Percentiles rank a stretch among this genome's conserved stretches.
Conservation (phyloP, 202 grass and related monocot genomes). For the Thinopyrum obtusiflorum region DNA sequence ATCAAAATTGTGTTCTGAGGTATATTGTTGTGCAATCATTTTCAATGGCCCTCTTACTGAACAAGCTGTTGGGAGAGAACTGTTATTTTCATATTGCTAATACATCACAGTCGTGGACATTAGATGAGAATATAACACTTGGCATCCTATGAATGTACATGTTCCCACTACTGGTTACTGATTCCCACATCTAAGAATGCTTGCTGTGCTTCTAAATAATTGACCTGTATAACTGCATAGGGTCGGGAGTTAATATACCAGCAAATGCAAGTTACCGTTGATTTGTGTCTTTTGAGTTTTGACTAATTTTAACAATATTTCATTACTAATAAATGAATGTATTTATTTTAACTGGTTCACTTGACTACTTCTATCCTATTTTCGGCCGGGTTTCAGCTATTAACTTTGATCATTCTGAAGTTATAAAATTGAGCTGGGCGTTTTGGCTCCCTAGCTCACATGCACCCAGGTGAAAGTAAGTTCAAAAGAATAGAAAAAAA, state of each 20-base stretch:
- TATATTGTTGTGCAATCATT: background rate
- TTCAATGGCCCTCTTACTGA: background rate
- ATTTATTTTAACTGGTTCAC: background rate
- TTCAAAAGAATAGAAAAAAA: background rate
- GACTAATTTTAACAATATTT: background rate
- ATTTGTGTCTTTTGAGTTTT: background rate
- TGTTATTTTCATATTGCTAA: background rate
- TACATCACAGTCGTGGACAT: background rate
- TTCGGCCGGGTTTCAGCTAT: background rate
- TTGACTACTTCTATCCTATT: background rate
- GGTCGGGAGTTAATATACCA: background rate
- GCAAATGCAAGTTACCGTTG: background rate
- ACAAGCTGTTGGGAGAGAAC: background rate
- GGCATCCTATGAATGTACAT: background rate
- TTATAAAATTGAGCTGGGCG: background rate
- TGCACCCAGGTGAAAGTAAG: background rate
- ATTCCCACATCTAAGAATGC: background rate
- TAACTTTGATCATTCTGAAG: background rate
- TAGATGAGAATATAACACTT: background rate
- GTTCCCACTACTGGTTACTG: background rate
- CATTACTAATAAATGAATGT: background rate
- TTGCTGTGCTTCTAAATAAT: background rate
- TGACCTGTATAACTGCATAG: background rate
- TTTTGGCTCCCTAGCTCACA: background rate
- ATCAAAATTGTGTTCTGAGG: conserved; percentile 25